Conservation (phyloP, 257 asterid genomes). For the Asclepias syriaca region DNA sequence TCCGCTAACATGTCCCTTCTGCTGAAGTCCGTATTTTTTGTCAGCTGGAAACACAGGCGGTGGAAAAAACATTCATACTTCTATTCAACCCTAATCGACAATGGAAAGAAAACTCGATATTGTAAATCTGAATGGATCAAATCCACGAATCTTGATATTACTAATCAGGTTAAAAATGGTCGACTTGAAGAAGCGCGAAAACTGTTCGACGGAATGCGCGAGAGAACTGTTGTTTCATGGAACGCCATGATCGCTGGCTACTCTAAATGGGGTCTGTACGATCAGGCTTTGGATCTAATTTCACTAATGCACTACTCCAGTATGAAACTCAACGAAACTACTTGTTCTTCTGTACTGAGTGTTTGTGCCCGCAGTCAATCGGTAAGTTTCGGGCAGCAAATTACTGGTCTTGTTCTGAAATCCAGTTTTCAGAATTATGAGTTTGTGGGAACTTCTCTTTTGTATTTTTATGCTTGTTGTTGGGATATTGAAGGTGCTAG, state of each 20-base stretch:
- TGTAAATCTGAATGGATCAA: constrained; percentile 22
- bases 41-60: constrained; percentile 36
- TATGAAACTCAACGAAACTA: constrained; percentile 48
- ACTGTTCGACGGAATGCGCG: constrained; percentile 63
- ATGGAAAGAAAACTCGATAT: too few species aligned
- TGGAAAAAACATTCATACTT: constrained; percentile 27
- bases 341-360: constrained; percentile 43
- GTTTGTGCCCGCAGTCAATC: constrained; percentile 50
- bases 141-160: constrained; percentile 42
- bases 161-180: constrained; percentile 25
- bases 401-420: constrained; percentile 60
- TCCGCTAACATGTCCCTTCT: neutral
- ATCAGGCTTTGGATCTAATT: constrained; percentile 36
- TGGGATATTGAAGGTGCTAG: constrained; percentile 38
- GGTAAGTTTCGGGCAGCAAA: constrained; percentile 41
- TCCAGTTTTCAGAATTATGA: constrained; percentile 39
- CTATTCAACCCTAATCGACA: neutral
- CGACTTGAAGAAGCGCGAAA: constrained; percentile 46
- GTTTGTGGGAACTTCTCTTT: constrained; percentile 57
- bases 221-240: constrained; percentile 70
- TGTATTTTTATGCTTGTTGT: constrained; percentile 46
- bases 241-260: constrained; percentile 71
- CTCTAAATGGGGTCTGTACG: constrained; percentile 34
- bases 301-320: constrained; percentile 44
- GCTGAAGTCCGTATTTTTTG: constrained; percentile 23